These are phyloP conservation scores for Talaromyces stipitatus DNA, from an alignment of 495 filamentous ascomycete genomes.

Conservation along the genomic window DNA sequence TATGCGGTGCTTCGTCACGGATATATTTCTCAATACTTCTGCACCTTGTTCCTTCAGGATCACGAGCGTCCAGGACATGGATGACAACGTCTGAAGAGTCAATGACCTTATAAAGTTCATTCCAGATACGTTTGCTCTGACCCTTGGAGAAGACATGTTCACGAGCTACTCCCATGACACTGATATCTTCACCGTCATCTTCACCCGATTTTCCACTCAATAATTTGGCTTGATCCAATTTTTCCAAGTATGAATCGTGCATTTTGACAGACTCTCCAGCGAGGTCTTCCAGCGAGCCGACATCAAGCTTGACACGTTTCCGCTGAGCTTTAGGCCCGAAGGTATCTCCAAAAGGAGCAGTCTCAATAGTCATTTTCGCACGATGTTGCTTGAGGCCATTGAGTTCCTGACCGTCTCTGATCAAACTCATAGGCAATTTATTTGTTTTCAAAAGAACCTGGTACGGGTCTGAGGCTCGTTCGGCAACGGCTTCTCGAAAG, in stretches of 20 bases:
- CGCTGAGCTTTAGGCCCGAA: conserved; percentile 92
- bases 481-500: conserved; percentile 89
- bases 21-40: conserved; percentile 89
- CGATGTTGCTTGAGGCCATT: conserved; percentile 87
- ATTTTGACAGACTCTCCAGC: conserved; percentile 68
- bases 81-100: conserved; percentile 95
- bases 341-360: conserved; percentile 74
- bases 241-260: conserved; percentile 72
- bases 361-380: conserved; percentile 90
- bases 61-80: conserved; percentile 88
- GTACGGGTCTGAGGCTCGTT: conserved; percentile 84
- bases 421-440: conserved; percentile 82
- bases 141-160: conserved; percentile 93
- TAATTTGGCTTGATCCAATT: conserved; percentile 61
- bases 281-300: conserved; percentile 71
- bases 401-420: conserved; percentile 52
- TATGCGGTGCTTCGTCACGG: conserved; percentile 85
- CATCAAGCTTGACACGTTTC: conserved; percentile 82
- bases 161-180: conserved; percentile 56
- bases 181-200: conserved; percentile 42
- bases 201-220: conserved; percentile 58
- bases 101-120: conserved; percentile 97
- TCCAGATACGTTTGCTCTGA: conserved; percentile 93
- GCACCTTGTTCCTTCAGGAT: conserved; percentile 86
- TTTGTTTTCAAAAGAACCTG: conserved; percentile 87